These are phyloP conservation scores for Geotrichum aggregatum DNA, from an alignment of 1,139 yeast genomes.

Conservation along the genomic window DNA sequence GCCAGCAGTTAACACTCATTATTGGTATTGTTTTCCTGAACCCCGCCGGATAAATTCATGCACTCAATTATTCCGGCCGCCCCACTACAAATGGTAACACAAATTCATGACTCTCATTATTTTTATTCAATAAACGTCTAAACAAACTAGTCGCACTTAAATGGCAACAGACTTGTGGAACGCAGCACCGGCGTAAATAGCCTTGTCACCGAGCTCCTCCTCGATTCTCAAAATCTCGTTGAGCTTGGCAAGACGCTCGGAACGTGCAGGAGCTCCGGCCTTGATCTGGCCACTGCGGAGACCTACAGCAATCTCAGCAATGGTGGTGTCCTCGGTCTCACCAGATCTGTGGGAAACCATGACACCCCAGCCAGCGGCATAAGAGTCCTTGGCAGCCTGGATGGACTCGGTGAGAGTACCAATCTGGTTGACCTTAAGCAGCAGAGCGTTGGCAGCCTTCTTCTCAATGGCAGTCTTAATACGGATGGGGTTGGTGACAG, in stretches of 20 bases:
- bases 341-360: constrained; percentile 98
- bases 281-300: constrained; percentile 95
- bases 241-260: constrained; percentile 97
- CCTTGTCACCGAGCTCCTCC: constrained; percentile 95
- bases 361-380: constrained; percentile 93
- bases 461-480: constrained; percentile 90
- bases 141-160: constrained; percentile 29
- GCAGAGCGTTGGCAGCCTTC: constrained; percentile 88
- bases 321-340: constrained; percentile 97
- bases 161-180: constrained; percentile 50
- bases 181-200: constrained; percentile 85
- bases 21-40: no score
- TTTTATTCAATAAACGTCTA: neutral
- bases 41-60: no score
- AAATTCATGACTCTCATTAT: no score
- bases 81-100: no score
- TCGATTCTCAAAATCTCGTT: constrained; percentile 91
- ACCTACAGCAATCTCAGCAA: constrained; percentile 95
- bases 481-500: constrained; percentile 94
- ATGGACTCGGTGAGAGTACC: constrained; percentile 89
- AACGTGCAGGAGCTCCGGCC: constrained; percentile 99
- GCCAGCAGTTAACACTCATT: no score
- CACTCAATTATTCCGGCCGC: no score
- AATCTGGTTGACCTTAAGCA: constrained; percentile 87
- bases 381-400: constrained; percentile 87